Evolutionary conservation across 345 rosid species (phyloP), one percentile per base, ranked within the genome.

Genomic region (Melaleuca quinquenervia): DNA sequence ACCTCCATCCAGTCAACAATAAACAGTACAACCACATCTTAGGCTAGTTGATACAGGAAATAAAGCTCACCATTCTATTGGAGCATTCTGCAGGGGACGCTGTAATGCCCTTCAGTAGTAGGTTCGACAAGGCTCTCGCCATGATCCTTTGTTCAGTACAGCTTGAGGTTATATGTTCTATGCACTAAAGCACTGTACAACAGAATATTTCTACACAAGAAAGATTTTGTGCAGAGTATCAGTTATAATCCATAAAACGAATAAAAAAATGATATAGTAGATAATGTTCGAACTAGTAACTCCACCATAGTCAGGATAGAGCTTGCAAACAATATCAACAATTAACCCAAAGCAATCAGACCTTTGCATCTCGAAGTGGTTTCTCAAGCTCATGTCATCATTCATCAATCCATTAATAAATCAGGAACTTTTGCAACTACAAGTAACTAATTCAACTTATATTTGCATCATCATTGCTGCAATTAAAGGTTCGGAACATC

Each of bases 111-210:
- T 84, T 94, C 3, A 93, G 24, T 50, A 95, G 85, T n/a, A 89
- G 52, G 89, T 87, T 96, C 3, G 98, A 94, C 45, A 95, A 89
- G 29, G 92, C 87, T 84, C 91, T 92, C 0, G 96, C 96, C 99
- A 95, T 96, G 50, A 41, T 64, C 22, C 76, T 15, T 64, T 36
- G 21, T 64, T 44, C 36, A 64, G 45, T 29, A 8, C 41, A 62
- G 11, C 76, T 62, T 44, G 15, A 62, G 75, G 6, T 62, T 29
- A 2, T 64, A 3, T 15, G 12, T 32, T 64, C 45, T 16, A 32
- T 32, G 45, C 45, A 2, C 78, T 32, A 32, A 32, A 64, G 78
- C 12, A 32, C 78, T 6, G 45, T 22, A 64, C 76, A 20, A 64
- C 22, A 0, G 6, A 62, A 5, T 64, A 18, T 64, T 22, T 29